A percentile compares a stretch with the other conserved stretches of the same genome.
phyloP scores from a whole-genome alignment of 768 basidiomycete species.

The Pisolithus albus region DNA sequence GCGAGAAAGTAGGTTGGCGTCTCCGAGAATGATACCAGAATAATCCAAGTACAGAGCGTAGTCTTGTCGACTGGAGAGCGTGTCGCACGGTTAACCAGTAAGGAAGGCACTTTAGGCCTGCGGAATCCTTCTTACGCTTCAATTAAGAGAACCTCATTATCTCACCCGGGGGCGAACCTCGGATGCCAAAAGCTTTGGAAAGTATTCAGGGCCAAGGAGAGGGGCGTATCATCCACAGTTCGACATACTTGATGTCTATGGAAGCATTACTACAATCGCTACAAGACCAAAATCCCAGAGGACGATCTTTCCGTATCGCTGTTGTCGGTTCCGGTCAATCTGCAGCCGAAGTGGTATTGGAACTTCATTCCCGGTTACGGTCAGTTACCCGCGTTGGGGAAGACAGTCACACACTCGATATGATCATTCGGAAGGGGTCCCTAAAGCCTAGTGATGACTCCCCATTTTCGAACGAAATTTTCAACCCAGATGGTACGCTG shows the following conservation, averaged over 20 bases:
- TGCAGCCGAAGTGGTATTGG: constrained; percentile 40
- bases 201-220: constrained; percentile 25
- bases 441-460: constrained; percentile 48
- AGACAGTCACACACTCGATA: constrained; percentile 36
- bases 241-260: constrained; percentile 36
- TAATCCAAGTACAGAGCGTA: constrained; percentile 34
- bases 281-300: constrained; percentile 11
- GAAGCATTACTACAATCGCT: constrained; percentile 27
- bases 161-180: constrained; percentile 43
- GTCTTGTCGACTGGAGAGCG: constrained; percentile 31
- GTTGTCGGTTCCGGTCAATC: constrained; percentile 46
- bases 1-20: constrained; percentile 42
- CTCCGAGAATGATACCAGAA: constrained; percentile 25
- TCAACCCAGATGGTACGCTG: constrained; percentile 40
- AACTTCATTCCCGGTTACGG: constrained; percentile 35
- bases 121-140: constrained; percentile 1
- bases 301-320: constrained; percentile 33
- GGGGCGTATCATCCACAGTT: constrained; percentile 36
- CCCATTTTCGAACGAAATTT: constrained; percentile 49
- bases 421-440: constrained; percentile 45
- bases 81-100: constrained; percentile 32
- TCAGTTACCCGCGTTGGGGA: constrained; percentile 20
- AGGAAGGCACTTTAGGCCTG: constrained; percentile 12
- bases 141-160: constrained; percentile 40
- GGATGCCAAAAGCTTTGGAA: constrained; percentile 33